Conservation (phyloP, 2,329 filamentous ascomycete genomes). For the Thyridium curvatum region DNA sequence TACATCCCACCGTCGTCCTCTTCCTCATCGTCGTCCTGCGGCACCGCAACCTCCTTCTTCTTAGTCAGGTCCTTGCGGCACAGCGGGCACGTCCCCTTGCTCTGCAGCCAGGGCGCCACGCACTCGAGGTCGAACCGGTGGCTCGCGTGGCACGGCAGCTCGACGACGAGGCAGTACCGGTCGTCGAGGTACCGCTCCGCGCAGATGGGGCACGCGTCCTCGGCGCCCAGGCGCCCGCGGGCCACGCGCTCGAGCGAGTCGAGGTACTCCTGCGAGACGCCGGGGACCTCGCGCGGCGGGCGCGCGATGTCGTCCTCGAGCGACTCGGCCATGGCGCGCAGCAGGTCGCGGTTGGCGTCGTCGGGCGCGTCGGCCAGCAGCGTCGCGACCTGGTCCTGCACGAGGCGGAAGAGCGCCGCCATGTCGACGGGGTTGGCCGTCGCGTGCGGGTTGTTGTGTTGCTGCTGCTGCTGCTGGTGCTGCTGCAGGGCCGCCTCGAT, state of each 20-base stretch:
- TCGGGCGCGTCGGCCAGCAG: slow-evolving; percentile 43
- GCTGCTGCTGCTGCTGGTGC: too few species aligned
- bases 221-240: slow-evolving; percentile 39
- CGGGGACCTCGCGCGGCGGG: slow-evolving; percentile 44
- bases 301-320: slow-evolving; percentile 45
- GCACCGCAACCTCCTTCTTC: slow-evolving; percentile 40
- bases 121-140: slow-evolving; percentile 64
- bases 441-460: slow-evolving; percentile 47
- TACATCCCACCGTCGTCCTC: slow-evolving; percentile 51
- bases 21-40: slow-evolving; percentile 37
- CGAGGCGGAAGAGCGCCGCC: slow-evolving; percentile 49
- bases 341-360: slow-evolving; percentile 40
- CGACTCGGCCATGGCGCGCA: slow-evolving; percentile 38
- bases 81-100: slow-evolving; percentile 59
- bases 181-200: slow-evolving; percentile 57
- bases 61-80: slow-evolving; percentile 54
- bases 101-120: slow-evolving; percentile 57
- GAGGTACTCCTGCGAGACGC: slow-evolving; percentile 53
- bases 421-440: slow-evolving; percentile 55
- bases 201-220: slow-evolving; percentile 57
- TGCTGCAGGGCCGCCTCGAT: background rate
- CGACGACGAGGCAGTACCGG: slow-evolving; percentile 55
- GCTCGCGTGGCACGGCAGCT: slow-evolving; percentile 52
- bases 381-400: slow-evolving; percentile 52
- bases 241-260: slow-evolving; percentile 53